Evolutionary conservation across 2,329 filamentous ascomycete genomes (phyloP), one percentile per base, ranked within the genome.

Genomic region (Stagonosporopsis chrysanthemi): DNA sequence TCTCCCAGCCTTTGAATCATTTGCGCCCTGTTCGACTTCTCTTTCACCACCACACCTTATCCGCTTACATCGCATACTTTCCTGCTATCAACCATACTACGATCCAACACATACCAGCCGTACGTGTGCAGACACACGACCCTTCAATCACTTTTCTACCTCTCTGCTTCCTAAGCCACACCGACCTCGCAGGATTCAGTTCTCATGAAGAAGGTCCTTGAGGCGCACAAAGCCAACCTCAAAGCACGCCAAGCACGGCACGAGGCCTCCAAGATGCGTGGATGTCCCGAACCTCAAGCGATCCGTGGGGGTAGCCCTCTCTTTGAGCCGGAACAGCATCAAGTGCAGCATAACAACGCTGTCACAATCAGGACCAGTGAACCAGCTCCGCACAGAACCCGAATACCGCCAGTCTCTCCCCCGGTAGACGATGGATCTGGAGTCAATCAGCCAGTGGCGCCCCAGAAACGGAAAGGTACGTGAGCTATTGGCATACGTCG

Each of bases 391-490:
- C 22, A 15, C 12, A 12, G 2, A 28, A 28, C 3, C 5, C 23
- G 2, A 28, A 28, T 2, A 2, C 23, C 8, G 15, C 33, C 23
- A 28, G 4, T 35, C 7, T 12, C 22, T 17, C 23, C 28, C 8
- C 23, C 15, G 9, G 23, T 7, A 3, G 22, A 28, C 19, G 12
- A 19, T 23, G 5, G 23, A 5, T 3, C 22, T 19, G 22, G 3
- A 24, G 9, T 5, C 19, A n/a, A 19, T 11, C 24, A 26, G 24
- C 17, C n/a, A 24, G 19, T n/a, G 17, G 12, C 19, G 26, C 15
- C 33, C 31, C 23, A 19, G 4, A 22, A 63, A 38, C 29, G 61
- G 12, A 56, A 46, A 38, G 31, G 58, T 56, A 51, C 12, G 28
- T 1, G 5, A 31, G 22, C 15, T 35, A 3, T 11, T 43, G 14